Base-by-base conservation (phyloP, 2,329 filamentous ascomycete species). In the Zymoseptoria ardabiliae region DNA sequence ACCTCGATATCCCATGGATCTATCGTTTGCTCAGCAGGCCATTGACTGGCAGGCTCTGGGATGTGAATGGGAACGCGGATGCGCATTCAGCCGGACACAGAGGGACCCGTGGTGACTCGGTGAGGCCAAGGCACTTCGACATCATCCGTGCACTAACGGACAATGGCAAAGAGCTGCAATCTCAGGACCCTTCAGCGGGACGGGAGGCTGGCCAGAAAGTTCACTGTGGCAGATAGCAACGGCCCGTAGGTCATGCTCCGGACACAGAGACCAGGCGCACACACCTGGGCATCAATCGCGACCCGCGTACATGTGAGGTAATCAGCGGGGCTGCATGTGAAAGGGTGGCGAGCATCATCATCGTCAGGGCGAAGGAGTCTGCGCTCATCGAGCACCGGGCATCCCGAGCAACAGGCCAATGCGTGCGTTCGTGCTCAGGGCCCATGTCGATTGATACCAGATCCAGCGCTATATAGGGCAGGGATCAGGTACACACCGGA, bases 371-470 rank as follows among this genome's bases (percentile, higher is more conserved):
- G n/a, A n/a, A n/a, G n/a, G n/a, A n/a, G n/a, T n/a, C n/a, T 8
- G 28, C 28, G 28, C 28, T 30, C 28, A 30, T 30, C 28, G 28
- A 30, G 3, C 28, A 11, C 11, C 28, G n/a, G 28, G 28, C 28
- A 30, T 30, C 6, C 11, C 28, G 28, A 30, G 28, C 8, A 8
- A 11, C 8, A 30, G 11, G 13, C 35, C 17, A 45, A 45, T 17
- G 35, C 35, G 35, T 45, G 17, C 6, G 13, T n/a, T 45, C 35
- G 17, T 45, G 53, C 25, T 22, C 57, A 55, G 59, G 56, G 54
- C 55, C 50, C 54, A 50, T 57, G 61, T 63, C 61, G 61, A 61
- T 63, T 53, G 58, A 56, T 58, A 21, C 54, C 58, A n/a, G 45
- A 56, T 61, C 23, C n/a, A 41, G 61, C 52, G 2, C 35, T 62